A percentile compares a stretch with the other conserved stretches of the same genome.
Evolutionary conservation across 2,329 filamentous ascomycete species (phyloP).

Genomic region (Verticillium klebahnii): DNA sequence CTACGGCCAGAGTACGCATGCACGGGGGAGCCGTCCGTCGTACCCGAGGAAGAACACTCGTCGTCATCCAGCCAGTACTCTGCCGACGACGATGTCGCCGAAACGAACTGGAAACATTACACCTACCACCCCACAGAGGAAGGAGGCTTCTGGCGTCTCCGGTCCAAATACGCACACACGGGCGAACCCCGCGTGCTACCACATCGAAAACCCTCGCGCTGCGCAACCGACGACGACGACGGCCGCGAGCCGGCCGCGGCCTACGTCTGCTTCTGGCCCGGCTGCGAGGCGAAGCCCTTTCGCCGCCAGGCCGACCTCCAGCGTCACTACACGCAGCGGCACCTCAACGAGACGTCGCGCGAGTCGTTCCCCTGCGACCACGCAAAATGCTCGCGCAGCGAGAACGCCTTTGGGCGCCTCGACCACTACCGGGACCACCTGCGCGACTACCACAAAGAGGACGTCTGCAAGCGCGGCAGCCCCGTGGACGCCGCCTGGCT

Average conservation of each 20-base stretch:
- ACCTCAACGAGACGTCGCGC: slow-evolving; percentile 36
- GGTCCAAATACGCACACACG: slow-evolving; percentile 10
- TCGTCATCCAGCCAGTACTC: neutral
- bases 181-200: slow-evolving; percentile 10
- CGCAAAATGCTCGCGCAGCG: slow-evolving; percentile 37
- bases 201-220: neutral
- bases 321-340: slow-evolving; percentile 46
- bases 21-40: neutral
- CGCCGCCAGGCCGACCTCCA: slow-evolving; percentile 50
- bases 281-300: slow-evolving; percentile 42
- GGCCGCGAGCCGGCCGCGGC: neutral
- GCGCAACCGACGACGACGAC: neutral
- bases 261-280: slow-evolving; percentile 27
- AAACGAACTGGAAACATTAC: slow-evolving; percentile 11
- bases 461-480: slow-evolving; percentile 42
- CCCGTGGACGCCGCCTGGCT: slow-evolving; percentile 30
- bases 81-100: neutral
- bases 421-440: slow-evolving; percentile 56
- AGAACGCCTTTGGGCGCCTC: slow-evolving; percentile 44
- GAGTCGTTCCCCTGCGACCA: slow-evolving; percentile 48
- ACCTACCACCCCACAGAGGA: slow-evolving; percentile 11
- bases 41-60: neutral
- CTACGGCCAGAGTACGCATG: no score
- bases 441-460: slow-evolving; percentile 50
- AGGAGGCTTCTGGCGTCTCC: slow-evolving; percentile 13